These are phyloP conservation scores for Microbotryum scabiosae DNA, from an alignment of 1,284 basidiomycete species.

Conservation along the genomic window DNA sequence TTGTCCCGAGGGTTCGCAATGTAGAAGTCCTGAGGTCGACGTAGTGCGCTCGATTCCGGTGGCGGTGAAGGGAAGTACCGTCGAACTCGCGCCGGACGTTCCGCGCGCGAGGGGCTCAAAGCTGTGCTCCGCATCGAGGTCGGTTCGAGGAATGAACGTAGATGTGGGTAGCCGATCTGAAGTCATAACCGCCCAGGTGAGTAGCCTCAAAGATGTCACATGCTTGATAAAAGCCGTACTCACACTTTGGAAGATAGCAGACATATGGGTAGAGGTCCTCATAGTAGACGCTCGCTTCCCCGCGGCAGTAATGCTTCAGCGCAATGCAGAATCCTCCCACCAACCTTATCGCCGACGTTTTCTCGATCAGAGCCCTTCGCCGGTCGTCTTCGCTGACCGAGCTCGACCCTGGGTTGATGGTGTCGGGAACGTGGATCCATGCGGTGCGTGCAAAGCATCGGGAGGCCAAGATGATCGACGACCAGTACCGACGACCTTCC, in stretches of 20 bases:
- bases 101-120: too few relatives aligned
- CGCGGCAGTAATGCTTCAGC: constrained; percentile 39
- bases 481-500: constrained; percentile 62
- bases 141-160: background rate
- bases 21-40: background rate
- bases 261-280: constrained; percentile 27
- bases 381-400: background rate
- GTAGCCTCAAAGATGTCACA: too few relatives aligned
- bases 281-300: constrained; percentile 22
- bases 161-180: background rate
- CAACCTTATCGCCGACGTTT: constrained; percentile 22
- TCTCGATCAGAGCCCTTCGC: constrained; percentile 3
- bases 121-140: background rate
- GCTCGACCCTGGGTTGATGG: constrained; percentile 5
- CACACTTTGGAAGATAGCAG: constrained; percentile 13
- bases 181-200: too few relatives aligned
- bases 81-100: too few relatives aligned
- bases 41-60: too few relatives aligned
- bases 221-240: too few relatives aligned
- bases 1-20: background rate
- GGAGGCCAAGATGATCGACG: constrained; percentile 54
- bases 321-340: constrained; percentile 11
- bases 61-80: too few relatives aligned
- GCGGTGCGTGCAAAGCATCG: constrained; percentile 48
- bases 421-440: constrained; percentile 41